Conservation (phyloP, 139 green algal species). For the Micractinium sp. region DNA sequence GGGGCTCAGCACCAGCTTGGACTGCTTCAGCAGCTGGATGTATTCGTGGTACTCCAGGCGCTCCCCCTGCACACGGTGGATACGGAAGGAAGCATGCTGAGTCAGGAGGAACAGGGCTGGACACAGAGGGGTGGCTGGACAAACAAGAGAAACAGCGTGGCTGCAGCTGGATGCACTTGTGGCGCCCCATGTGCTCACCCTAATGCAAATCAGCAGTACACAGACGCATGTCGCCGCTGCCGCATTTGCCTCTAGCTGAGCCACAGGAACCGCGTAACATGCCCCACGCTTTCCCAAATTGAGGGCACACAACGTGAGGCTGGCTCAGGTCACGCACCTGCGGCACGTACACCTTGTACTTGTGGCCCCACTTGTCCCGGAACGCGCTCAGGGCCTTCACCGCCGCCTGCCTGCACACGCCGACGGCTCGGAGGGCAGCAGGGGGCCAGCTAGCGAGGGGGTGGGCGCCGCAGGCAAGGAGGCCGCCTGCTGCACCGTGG, state of each 20-base stretch:
- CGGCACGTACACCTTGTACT: constrained; percentile 34
- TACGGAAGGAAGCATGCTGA: too few species aligned
- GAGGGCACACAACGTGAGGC: too few species aligned
- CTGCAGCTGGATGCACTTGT: neutral
- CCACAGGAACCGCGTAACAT: neutral
- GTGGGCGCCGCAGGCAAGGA: neutral
- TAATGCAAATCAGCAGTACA: too few species aligned
- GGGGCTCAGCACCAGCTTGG: constrained; percentile 29
- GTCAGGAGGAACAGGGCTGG: too few species aligned
- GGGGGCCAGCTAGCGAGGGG: neutral
- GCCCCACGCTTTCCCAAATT: too few species aligned
- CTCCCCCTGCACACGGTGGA: neutral
- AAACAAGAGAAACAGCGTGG: neutral
- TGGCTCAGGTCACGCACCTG: neutral
- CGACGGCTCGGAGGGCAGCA: too few species aligned
- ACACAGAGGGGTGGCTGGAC: neutral
- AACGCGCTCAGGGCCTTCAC: constrained; percentile 27
- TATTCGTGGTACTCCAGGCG: constrained; percentile 34
- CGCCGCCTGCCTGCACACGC: constrained; percentile 6
- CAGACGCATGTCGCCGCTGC: neutral
- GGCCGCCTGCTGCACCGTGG: neutral
- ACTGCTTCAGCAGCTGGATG: constrained; percentile 27
- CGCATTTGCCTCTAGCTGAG: neutral
- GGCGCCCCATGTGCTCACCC: too few species aligned
- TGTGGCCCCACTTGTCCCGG: constrained; percentile 28